These are phyloP conservation scores for Cystoderma amianthinum DNA, from an alignment of 768 basidiomycete genomes.

Conservation along the genomic window DNA sequence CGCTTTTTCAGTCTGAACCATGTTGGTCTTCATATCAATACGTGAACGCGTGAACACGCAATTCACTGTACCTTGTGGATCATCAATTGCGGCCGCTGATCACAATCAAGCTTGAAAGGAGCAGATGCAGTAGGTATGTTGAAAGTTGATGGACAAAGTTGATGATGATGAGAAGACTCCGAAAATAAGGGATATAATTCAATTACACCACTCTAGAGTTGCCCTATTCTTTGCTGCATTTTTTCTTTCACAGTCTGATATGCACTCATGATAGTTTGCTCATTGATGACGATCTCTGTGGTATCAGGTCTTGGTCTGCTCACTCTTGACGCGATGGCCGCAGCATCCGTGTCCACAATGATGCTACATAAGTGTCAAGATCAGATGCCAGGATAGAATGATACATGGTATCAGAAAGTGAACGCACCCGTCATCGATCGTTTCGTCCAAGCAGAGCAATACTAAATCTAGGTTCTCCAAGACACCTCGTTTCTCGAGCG, in stretches of 20 bases:
- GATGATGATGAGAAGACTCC: neutral
- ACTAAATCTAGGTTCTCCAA: conserved; percentile 94
- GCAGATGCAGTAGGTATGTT: too few relatives aligned
- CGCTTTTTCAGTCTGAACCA: too few relatives aligned
- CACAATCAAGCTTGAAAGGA: too few relatives aligned
- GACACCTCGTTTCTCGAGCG: conserved; percentile 91
- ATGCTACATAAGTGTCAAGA: conserved; percentile 44
- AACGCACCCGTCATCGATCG: conserved; percentile 93
- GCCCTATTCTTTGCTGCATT: conserved; percentile 77
- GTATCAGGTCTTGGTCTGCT: conserved; percentile 90
- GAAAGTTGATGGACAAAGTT: too few relatives aligned
- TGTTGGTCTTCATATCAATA: too few relatives aligned
- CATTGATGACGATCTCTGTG: conserved; percentile 96
- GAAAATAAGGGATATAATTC: neutral
- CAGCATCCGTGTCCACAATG: conserved; percentile 93
- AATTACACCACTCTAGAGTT: conserved; percentile 41
- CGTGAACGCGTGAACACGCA: too few relatives aligned
- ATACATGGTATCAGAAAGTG: neutral
- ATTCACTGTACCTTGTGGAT: too few relatives aligned
- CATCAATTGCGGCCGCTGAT: too few relatives aligned
- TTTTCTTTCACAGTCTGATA: conserved; percentile 86
- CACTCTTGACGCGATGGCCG: conserved; percentile 93
- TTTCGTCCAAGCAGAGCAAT: conserved; percentile 90
- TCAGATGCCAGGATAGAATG: neutral
- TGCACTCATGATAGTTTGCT: conserved; percentile 91